Conservation (phyloP, 1,284 basidiomycete genomes). For the Xerocomus nothofagi region DNA sequence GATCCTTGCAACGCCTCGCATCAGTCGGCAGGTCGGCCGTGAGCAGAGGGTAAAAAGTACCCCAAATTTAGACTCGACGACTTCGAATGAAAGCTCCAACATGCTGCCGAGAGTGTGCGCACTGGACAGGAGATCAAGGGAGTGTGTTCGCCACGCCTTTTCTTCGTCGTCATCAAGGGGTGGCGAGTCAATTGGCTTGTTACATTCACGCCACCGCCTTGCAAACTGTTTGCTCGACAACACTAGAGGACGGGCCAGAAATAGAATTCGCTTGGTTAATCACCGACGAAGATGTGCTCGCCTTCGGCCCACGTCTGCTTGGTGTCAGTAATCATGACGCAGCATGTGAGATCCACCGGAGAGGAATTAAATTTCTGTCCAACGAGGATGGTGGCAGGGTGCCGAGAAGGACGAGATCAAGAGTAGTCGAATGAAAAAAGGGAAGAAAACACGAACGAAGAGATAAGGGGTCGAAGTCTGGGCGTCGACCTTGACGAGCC, state of each 20-base stretch:
- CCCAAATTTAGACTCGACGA: conserved; percentile 55
- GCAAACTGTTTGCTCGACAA: conserved; percentile 59
- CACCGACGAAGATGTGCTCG: conserved; percentile 32
- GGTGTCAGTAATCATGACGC: conserved; percentile 69
- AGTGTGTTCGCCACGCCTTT: conserved; percentile 51
- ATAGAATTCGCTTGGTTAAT: conserved; percentile 22
- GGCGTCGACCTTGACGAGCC: conserved; percentile 66
- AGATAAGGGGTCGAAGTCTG: conserved; percentile 64
- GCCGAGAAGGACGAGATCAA: conserved; percentile 9
- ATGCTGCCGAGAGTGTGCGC: conserved; percentile 61
- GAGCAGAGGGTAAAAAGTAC: conserved; percentile 37
- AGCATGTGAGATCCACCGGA: conserved; percentile 53
- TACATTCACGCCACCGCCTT: conserved; percentile 65
- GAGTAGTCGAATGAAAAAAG: conserved; percentile 4
- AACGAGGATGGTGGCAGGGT: conserved; percentile 17
- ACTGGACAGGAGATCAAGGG: conserved; percentile 51
- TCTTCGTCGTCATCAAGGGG: conserved; percentile 45
- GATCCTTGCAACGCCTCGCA: conserved; percentile 47
- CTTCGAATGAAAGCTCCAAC: conserved; percentile 56
- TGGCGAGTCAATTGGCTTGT: conserved; percentile 38
- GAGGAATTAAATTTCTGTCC: conserved; percentile 62
- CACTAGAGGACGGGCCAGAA: conserved; percentile 39
- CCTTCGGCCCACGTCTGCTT: conserved; percentile 76
- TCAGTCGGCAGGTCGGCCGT: conserved; percentile 14
- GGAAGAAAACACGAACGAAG: conserved; percentile 49